phyloP scores from a whole-genome alignment of 2,329 filamentous ascomycete species.

The Fusarium foetens region DNA sequence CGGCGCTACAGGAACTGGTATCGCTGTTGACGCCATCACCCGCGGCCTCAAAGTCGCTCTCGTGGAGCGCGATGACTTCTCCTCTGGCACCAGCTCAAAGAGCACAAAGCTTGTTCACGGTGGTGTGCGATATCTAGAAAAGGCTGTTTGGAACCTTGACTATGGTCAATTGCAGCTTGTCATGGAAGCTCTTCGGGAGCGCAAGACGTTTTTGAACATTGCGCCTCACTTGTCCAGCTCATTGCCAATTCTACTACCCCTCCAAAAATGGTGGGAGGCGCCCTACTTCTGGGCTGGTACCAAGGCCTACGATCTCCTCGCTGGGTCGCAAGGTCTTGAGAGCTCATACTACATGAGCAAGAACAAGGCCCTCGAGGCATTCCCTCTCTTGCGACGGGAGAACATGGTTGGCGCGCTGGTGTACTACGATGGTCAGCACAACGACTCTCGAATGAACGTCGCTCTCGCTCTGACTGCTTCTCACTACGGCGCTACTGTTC shows the following conservation, averaged over 20 bases:
- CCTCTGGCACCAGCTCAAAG: constrained; percentile 84
- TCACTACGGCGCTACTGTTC: constrained; percentile 80
- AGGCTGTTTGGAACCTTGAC: constrained; percentile 86
- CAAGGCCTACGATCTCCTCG: constrained; percentile 84
- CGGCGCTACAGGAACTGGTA: constrained; percentile 81
- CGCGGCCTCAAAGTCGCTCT: constrained; percentile 82
- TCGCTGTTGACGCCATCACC: constrained; percentile 83
- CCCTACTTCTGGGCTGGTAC: constrained; percentile 77
- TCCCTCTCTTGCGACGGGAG: constrained; percentile 80
- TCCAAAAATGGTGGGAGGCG: constrained; percentile 85
- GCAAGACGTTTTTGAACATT: constrained; percentile 84
- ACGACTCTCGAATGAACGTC: constrained; percentile 89
- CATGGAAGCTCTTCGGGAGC: constrained; percentile 82
- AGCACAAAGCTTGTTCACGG: constrained; percentile 89
- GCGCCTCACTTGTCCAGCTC: constrained; percentile 84
- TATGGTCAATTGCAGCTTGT: constrained; percentile 85
- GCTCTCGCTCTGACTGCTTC: constrained; percentile 83
- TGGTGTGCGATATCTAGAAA: constrained; percentile 85
- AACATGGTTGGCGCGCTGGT: constrained; percentile 81
- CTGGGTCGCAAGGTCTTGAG: constrained; percentile 84
- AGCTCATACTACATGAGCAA: constrained; percentile 84
- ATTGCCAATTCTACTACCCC: constrained; percentile 84
- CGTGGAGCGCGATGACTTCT: constrained; percentile 86
- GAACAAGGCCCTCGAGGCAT: constrained; percentile 79
- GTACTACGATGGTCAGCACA: constrained; percentile 89